phyloP scores from a whole-genome alignment of 225 moss, liverwort and hornwort genomes.

The Physcomitrium patens region DNA sequence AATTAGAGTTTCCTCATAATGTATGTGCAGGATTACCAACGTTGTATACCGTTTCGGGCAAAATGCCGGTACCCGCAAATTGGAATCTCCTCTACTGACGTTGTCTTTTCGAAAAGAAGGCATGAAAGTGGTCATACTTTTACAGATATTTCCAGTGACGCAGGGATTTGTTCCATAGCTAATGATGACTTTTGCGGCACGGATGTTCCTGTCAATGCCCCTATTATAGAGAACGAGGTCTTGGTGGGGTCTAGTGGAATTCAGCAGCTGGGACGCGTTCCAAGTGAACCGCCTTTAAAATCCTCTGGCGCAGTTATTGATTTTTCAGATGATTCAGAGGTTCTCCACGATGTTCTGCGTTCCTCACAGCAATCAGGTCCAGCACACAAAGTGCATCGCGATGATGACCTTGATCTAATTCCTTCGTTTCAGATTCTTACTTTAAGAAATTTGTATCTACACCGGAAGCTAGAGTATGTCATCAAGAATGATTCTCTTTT shows the following conservation, averaged over 20 bases:
- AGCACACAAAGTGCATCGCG: slow-evolving; percentile 36
- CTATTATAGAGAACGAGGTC: slow-evolving; percentile 76
- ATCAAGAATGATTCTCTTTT: slow-evolving; percentile 90
- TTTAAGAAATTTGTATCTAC: slow-evolving; percentile 71
- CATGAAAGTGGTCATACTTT: slow-evolving; percentile 49
- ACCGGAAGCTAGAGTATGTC: slow-evolving; percentile 76
- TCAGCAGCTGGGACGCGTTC: slow-evolving; percentile 42
- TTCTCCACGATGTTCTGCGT: slow-evolving; percentile 40
- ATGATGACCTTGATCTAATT: slow-evolving; percentile 71
- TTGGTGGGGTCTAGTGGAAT: slow-evolving; percentile 68
- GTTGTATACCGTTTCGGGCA: slow-evolving; percentile 85
- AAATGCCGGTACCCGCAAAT: slow-evolving; percentile 90
- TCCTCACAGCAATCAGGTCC: slow-evolving; percentile 38
- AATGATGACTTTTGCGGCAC: slow-evolving; percentile 38
- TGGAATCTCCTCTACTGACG: slow-evolving; percentile 84
- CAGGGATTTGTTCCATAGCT: slow-evolving; percentile 26
- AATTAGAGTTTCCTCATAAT: slow-evolving; percentile 1
- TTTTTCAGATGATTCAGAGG: slow-evolving; percentile 33
- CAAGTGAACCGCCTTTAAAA: slow-evolving; percentile 38
- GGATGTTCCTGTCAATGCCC: slow-evolving; percentile 75
- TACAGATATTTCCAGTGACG: slow-evolving; percentile 35
- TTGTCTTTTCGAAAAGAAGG: slow-evolving; percentile 81
- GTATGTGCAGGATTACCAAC: slow-evolving; percentile 79
- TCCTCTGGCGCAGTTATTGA: slow-evolving; percentile 28
- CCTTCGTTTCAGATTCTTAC: slow-evolving; percentile 67